These are phyloP conservation scores for Colletotrichum somersetense DNA, from an alignment of 2,329 filamentous ascomycete species.

Conservation along the genomic window DNA sequence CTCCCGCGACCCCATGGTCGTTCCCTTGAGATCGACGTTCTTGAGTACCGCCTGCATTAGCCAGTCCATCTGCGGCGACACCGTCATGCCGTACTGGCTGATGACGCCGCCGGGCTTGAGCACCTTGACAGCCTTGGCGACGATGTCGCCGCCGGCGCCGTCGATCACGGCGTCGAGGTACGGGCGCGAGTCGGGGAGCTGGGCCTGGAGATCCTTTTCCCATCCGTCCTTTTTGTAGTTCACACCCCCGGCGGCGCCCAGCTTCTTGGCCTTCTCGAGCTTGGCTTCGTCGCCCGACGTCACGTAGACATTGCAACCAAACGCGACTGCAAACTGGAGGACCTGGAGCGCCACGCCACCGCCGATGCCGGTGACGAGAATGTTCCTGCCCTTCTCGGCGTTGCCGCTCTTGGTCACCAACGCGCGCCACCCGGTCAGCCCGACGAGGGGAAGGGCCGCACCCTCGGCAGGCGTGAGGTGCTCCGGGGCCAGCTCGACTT, in stretches of 20 bases:
- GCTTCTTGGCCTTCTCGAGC: slow-evolving; percentile 75
- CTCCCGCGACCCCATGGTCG: slow-evolving; percentile 89
- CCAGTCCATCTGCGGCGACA: slow-evolving; percentile 87
- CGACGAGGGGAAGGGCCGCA: slow-evolving; percentile 86
- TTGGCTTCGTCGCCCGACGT: slow-evolving; percentile 82
- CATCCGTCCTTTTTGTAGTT: slow-evolving; percentile 83
- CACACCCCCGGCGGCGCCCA: slow-evolving; percentile 88
- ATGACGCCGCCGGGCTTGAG: slow-evolving; percentile 89
- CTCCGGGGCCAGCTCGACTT: slow-evolving; percentile 80
- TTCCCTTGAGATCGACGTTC: slow-evolving; percentile 88
- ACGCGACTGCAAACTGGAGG: slow-evolving; percentile 81
- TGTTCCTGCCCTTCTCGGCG: slow-evolving; percentile 74
- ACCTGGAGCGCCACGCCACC: slow-evolving; percentile 90
- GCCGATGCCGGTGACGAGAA: slow-evolving; percentile 91
- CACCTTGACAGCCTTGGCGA: slow-evolving; percentile 75
- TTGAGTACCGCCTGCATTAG: slow-evolving; percentile 85
- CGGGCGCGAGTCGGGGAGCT: slow-evolving; percentile 74
- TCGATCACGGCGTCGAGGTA: slow-evolving; percentile 89
- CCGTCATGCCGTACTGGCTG: slow-evolving; percentile 91
- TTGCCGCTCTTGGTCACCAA: slow-evolving; percentile 82
- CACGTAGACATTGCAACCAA: slow-evolving; percentile 84
- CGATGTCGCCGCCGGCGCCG: slow-evolving; percentile 88
- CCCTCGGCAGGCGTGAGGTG: slow-evolving; percentile 82
- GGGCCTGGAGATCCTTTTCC: slow-evolving; percentile 78
- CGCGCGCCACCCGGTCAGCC: slow-evolving; percentile 89